Conservation (phyloP, 2,329 filamentous ascomycete genomes). For the Exophiala viscosa region DNA sequence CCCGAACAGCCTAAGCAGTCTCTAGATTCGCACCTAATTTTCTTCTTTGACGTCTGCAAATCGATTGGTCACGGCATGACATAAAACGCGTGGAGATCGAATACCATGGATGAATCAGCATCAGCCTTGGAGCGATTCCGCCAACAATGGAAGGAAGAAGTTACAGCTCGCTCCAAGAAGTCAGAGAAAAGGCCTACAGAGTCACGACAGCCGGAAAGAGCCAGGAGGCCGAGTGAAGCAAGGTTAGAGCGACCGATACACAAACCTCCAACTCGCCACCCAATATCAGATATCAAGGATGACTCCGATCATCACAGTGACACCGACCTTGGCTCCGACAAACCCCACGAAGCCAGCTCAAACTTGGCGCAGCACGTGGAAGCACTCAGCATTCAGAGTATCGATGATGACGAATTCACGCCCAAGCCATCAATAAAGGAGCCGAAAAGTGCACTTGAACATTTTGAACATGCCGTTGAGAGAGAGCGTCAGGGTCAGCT, state of each 20-base stretch:
- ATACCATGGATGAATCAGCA: slow-evolving; percentile 17
- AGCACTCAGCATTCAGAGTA: slow-evolving; percentile 33
- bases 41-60: too few relatives aligned
- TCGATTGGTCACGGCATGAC: background rate
- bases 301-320: slow-evolving; percentile 34
- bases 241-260: slow-evolving; percentile 28
- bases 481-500: slow-evolving; percentile 80
- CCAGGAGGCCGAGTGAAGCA: slow-evolving; percentile 16
- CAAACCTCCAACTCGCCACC: slow-evolving; percentile 40
- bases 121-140: slow-evolving; percentile 71
- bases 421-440: slow-evolving; percentile 38
- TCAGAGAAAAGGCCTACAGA: slow-evolving; percentile 9
- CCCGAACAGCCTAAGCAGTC: too few relatives aligned
- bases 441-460: slow-evolving; percentile 76
- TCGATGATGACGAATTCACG: slow-evolving; percentile 40
- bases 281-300: slow-evolving; percentile 37
- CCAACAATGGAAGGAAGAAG: slow-evolving; percentile 79
- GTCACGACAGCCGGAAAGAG: slow-evolving; percentile 7
- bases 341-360: background rate
- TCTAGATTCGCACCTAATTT: too few relatives aligned
- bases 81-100: background rate
- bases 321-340: slow-evolving; percentile 30
- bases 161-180: slow-evolving; percentile 47
- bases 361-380: slow-evolving; percentile 35
- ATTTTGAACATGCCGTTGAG: slow-evolving; percentile 88